Evolutionary conservation across 2,329 filamentous ascomycete species (phyloP).

Genomic region (Nigrograna mackinnonii): DNA sequence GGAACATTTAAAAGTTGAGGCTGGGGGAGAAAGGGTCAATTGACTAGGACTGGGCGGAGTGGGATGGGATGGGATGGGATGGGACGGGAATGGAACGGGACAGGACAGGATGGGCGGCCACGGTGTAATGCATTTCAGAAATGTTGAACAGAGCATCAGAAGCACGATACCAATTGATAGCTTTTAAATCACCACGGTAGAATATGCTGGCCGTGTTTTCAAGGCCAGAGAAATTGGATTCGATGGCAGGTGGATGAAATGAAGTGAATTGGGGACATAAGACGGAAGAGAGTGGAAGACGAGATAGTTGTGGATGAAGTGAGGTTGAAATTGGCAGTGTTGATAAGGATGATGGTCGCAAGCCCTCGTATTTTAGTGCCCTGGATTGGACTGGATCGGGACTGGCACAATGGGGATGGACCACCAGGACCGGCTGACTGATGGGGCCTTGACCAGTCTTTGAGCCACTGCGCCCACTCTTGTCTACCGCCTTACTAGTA

Average conservation of each 20-base stretch:
- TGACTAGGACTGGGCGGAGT: neutral
- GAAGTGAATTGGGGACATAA: neutral
- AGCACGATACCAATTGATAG: constrained; percentile 43
- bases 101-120: constrained; percentile 12
- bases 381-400: constrained; percentile 9
- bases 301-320: constrained; percentile 12
- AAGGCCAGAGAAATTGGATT: too few relatives aligned
- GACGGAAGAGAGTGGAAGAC: neutral
- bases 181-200: constrained; percentile 12
- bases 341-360: constrained; percentile 17
- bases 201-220: too few relatives aligned
- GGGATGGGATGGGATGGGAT: neutral
- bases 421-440: too few relatives aligned
- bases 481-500: too few relatives aligned
- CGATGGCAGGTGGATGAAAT: too few relatives aligned
- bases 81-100: too few relatives aligned
- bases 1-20: neutral
- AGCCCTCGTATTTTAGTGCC: constrained; percentile 17
- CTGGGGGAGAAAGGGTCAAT: neutral
- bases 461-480: too few relatives aligned
- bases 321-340: constrained; percentile 18
- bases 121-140: constrained; percentile 32
- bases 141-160: constrained; percentile 25
- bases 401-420: too few relatives aligned
- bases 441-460: too few relatives aligned